Evolutionary conservation across 345 rosid species (phyloP), one percentile per base, ranked within the genome.

Genomic region (Hypericum androsaemum): DNA sequence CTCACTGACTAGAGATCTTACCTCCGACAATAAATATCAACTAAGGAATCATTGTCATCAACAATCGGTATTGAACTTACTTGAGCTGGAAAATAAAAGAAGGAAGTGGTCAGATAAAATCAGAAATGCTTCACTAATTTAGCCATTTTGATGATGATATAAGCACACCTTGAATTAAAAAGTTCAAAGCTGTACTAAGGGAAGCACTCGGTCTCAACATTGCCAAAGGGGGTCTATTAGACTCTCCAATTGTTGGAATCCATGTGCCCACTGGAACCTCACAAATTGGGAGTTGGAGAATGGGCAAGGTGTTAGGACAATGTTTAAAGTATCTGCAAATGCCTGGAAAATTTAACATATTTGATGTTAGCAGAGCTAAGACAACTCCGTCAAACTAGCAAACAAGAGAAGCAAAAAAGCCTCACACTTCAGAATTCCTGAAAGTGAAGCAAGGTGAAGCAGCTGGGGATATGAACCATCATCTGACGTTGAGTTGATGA

Each of bases 21-120:
- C 71, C 71, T 67, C 32, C 71, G 62, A 47, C 66, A 67, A 56
- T 67, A 67, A 39, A 67, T 61, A 36, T 67, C 71, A 50, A 67
- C 12, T 37, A 67, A 61, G 0, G 71, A 61, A 45, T 67, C 66
- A 36, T 61, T 67, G 28, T 67, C 63, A 12, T 67, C 71, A 52
- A 67, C 66, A 51, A 67, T 57, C 37, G 71, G 71, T 52, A 67
- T 47, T 46, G 62, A 67, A 52, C 71, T 67, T 55, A 61, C 66
- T 54, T 47, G 66, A 37, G 66, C 71, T 67, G 71, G 61, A 51
- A 55, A 43, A 22, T 22, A 4, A 22, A 22, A 22, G 32, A 22
- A 1, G 32, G 32, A 22, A 22, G 32, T 22, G 1, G 32, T 22
- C 32, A 22, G 32, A 22, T 22, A 22, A 22, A 22, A 22, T 22